These are phyloP conservation scores for Raddia guianensis DNA, from an alignment of 176 grass and related monocot species.

Conservation along the genomic window DNA sequence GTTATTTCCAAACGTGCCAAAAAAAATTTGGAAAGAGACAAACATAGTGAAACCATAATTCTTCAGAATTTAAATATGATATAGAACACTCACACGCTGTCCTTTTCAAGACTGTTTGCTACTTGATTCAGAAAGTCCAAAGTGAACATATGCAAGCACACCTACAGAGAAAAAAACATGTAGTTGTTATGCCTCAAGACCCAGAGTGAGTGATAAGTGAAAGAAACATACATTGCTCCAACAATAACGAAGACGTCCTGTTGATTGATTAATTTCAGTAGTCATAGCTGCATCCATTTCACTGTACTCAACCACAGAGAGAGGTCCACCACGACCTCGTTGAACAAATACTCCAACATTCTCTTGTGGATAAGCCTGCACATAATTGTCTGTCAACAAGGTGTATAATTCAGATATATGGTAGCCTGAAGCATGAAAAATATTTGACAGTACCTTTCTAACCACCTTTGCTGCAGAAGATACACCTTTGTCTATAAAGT, in stretches of 20 bases:
- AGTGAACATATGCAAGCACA: constrained; percentile 90
- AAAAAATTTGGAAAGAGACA: background rate
- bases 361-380: constrained; percentile 97
- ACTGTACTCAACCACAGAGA: constrained; percentile 86
- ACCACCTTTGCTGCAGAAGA: constrained; percentile 92
- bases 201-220: constrained; percentile 1
- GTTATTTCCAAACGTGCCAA: background rate
- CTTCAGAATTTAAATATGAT: constrained; percentile 18
- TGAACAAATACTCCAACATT: constrained; percentile 99
- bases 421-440: constrained; percentile 17
- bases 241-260: constrained; percentile 92
- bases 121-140: constrained; percentile 95
- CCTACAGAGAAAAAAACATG: constrained; percentile 40
- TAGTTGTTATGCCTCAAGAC: background rate
- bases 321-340: constrained; percentile 80
- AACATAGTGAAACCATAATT: constrained; percentile 6
- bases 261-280: constrained; percentile 95
- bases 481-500: constrained; percentile 93
- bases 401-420: background rate
- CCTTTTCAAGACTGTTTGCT: constrained; percentile 89
- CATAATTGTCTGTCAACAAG: constrained; percentile 10
- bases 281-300: constrained; percentile 93
- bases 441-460: constrained; percentile 68
- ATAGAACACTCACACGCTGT: constrained; percentile 75
- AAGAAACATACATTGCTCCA: constrained; percentile 95